phyloP scores from a whole-genome alignment of 75 land plant species.

The Azolla pinnata region DNA sequence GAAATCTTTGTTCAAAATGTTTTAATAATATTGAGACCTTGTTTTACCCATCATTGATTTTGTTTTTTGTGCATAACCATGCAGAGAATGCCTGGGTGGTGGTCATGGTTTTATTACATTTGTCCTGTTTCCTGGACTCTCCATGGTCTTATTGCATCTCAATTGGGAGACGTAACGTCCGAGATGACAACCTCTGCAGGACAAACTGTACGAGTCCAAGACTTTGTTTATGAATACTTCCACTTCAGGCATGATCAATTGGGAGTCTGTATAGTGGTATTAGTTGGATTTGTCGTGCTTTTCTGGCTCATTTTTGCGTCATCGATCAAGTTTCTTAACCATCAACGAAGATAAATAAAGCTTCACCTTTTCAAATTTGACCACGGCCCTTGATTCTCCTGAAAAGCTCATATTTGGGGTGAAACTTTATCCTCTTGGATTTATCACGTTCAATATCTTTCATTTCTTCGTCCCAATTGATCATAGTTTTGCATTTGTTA shows the following conservation, averaged over 20 bases:
- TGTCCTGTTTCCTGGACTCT: constrained; percentile 65
- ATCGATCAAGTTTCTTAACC: constrained; percentile 52
- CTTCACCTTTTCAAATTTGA: neutral
- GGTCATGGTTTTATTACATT: constrained; percentile 52
- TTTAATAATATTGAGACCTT: constrained; percentile 5
- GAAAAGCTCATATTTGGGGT: too few relatives aligned
- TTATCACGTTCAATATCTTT: too few relatives aligned
- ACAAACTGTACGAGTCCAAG: constrained; percentile 30
- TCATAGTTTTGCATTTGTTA: too few relatives aligned
- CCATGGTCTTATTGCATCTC: constrained; percentile 48
- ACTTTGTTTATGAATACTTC: constrained; percentile 37
- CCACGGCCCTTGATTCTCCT: too few relatives aligned
- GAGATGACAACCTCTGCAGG: constrained; percentile 18
- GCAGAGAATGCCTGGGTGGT: constrained; percentile 58
- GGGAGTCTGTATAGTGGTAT: constrained; percentile 29
- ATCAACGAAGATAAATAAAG: constrained; percentile 53
- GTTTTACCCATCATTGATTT: neutral
- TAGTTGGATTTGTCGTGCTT: constrained; percentile 32
- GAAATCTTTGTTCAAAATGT: constrained; percentile 1
- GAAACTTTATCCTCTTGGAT: too few relatives aligned
- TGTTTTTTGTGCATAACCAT: neutral
- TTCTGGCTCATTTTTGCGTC: constrained; percentile 56
- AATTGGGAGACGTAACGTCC: constrained; percentile 49
- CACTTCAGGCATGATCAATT: constrained; percentile 50
- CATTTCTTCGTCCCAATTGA: too few relatives aligned